phyloP scores from a whole-genome alignment of 1,284 basidiomycete genomes.

The Cystobasidium pallidum region DNA sequence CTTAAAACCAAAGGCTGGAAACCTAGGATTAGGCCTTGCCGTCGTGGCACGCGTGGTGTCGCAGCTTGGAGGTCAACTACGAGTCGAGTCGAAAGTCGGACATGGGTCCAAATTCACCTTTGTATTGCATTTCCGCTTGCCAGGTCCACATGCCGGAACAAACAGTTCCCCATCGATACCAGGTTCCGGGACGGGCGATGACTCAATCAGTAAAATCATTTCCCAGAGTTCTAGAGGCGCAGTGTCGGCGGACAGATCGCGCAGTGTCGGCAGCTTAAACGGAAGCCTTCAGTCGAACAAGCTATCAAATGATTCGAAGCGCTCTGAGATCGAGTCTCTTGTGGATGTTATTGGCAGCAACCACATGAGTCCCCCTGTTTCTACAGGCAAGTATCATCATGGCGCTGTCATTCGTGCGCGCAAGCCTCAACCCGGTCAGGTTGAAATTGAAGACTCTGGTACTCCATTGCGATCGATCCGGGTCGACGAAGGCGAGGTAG shows the following conservation, averaged over 20 bases:
- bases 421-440: slow-evolving; percentile 6
- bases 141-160: slow-evolving; percentile 40
- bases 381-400: background rate
- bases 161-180: background rate
- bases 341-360: slow-evolving; percentile 49
- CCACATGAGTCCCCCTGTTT: slow-evolving; percentile 1
- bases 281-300: slow-evolving; percentile 24
- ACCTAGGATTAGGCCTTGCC: slow-evolving; percentile 55
- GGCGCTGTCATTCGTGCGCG: background rate
- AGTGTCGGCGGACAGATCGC: background rate
- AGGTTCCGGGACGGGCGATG: background rate
- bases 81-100: slow-evolving; percentile 57
- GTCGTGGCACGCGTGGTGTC: slow-evolving; percentile 58
- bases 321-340: slow-evolving; percentile 50
- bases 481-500: slow-evolving; percentile 39
- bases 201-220: slow-evolving; percentile 7
- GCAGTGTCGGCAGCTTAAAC: slow-evolving; percentile 10
- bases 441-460: slow-evolving; percentile 37
- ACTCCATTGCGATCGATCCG: slow-evolving; percentile 46
- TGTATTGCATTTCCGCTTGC: slow-evolving; percentile 56
- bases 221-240: background rate
- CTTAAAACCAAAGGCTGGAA: slow-evolving; percentile 41
- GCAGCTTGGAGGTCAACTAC: slow-evolving; percentile 57
- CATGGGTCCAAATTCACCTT: slow-evolving; percentile 57
- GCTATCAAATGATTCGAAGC: slow-evolving; percentile 19